Base-by-base conservation (phyloP, 2,329 filamentous ascomycete species). In the Aspergillus aculeatus region DNA sequence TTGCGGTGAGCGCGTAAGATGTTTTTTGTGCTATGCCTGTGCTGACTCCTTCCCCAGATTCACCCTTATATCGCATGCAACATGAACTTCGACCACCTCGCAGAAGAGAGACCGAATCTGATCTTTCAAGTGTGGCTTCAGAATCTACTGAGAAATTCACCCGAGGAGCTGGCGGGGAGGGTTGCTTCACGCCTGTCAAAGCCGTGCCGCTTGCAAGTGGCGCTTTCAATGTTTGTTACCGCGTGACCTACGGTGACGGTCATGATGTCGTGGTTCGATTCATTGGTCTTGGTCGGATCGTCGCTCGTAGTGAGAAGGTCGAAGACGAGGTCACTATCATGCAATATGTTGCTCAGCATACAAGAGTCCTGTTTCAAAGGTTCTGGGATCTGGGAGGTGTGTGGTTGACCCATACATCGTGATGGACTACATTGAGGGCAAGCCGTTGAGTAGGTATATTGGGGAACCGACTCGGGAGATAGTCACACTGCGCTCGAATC, bases 171-270 rank as follows among this genome's bases (percentile, higher is more conserved):
- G 59, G 69, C 67, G 10, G 64, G 65, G 49, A 65, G 66, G 54
- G 62, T 71, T 31, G 67, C 68, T 56, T 59, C 58, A 65, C 54
- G 44, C 62, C 65, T 10, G 60, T 58, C 11, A 62, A 60, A 38
- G 68, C 66, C 16, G 65, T 62, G 21, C 64, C 55, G 51, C 63
- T 67, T 41, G 53, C 62, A n/a, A 70, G 67, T 47, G 69, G 72
- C 23, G 67, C 69, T 53, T 74, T 73, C 32, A 73, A 73, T 63
- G 47, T 73, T 19, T 71, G 71, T 53, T 73, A 69, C 55, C 64
- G 65, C 48, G 69, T 74, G 52, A 69, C 65, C 19, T 71, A 63
- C 53, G 60, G 68, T 35, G 62, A 71, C 48, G 66, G 63, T 1
- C 52, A 54, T 54, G 63, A 66, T 12, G 64, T 69, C 5, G 41